These are phyloP conservation scores for Bidens hawaiensis DNA, from an alignment of 140 eudicot genomes.

Conservation along the genomic window DNA sequence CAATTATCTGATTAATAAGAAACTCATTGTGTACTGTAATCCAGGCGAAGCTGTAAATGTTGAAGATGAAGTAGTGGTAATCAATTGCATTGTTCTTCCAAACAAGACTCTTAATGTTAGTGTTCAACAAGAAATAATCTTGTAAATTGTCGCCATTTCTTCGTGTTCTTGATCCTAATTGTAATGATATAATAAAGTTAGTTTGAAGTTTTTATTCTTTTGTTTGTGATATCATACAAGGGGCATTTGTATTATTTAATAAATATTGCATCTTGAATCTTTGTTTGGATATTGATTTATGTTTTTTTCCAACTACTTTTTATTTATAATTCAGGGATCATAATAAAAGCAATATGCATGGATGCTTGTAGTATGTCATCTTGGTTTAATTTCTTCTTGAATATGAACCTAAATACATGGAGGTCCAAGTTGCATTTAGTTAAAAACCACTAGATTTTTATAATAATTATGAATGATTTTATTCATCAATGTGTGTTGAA, in stretches of 20 bases:
- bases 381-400: no score
- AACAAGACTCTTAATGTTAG: conserved; percentile 72
- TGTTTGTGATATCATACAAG: conserved; percentile 7
- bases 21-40: background rate
- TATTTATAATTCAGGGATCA: background rate
- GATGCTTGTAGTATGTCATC: no score
- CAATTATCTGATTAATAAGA: conserved; percentile 5
- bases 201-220: conserved; percentile 18
- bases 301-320: no score
- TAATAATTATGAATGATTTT: no score
- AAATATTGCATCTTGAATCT: conserved; percentile 9
- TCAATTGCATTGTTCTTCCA: conserved; percentile 69
- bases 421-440: no score
- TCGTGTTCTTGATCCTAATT: background rate
- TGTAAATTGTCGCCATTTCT: conserved; percentile 22
- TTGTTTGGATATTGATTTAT: conserved; percentile 1
- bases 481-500: no score
- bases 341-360: no score
- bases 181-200: conserved; percentile 13
- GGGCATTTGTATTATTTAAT: conserved; percentile 10
- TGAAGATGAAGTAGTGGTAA: conserved; percentile 77
- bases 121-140: conserved; percentile 69
- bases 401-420: no score
- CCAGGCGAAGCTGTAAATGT: conserved; percentile 67
- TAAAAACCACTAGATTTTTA: no score